phyloP scores from a whole-genome alignment of 441 rosid genomes.

The Erysimum cheiri region DNA sequence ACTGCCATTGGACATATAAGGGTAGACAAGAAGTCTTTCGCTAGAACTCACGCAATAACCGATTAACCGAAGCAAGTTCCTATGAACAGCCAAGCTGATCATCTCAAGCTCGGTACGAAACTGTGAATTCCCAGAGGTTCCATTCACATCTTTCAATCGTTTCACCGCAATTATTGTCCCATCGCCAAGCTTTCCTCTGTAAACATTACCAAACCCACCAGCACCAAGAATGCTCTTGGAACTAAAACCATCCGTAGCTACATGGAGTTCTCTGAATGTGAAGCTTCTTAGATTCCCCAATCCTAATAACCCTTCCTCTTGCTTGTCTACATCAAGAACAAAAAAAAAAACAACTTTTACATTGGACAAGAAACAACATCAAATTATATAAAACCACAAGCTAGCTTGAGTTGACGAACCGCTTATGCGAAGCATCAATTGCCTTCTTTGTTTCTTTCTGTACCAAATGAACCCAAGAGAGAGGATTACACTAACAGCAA shows the following conservation, averaged over 20 bases:
- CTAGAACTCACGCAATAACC: slow-evolving; percentile 73
- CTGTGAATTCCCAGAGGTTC: slow-evolving; percentile 79
- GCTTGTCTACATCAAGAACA: slow-evolving; percentile 54
- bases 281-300: slow-evolving; percentile 79
- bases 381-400: neutral
- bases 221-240: slow-evolving; percentile 78
- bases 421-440: slow-evolving; percentile 48
- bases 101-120: slow-evolving; percentile 87
- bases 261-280: slow-evolving; percentile 83
- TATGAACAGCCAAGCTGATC: slow-evolving; percentile 92
- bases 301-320: slow-evolving; percentile 66
- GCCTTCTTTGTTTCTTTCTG: slow-evolving; percentile 53
- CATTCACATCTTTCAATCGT: slow-evolving; percentile 73
- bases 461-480: slow-evolving; percentile 60
- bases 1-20: slow-evolving; percentile 90
- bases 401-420: slow-evolving; percentile 50
- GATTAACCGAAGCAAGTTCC: slow-evolving; percentile 75
- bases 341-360: neutral
- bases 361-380: neutral
- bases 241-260: slow-evolving; percentile 79
- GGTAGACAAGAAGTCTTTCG: slow-evolving; percentile 89
- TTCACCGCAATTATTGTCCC: slow-evolving; percentile 81
- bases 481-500: slow-evolving; percentile 54
- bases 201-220: slow-evolving; percentile 93
- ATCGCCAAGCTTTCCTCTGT: slow-evolving; percentile 78